Conservation (phyloP, 495 filamentous ascomycete genomes). For the Aspergillus bridgeri region DNA sequence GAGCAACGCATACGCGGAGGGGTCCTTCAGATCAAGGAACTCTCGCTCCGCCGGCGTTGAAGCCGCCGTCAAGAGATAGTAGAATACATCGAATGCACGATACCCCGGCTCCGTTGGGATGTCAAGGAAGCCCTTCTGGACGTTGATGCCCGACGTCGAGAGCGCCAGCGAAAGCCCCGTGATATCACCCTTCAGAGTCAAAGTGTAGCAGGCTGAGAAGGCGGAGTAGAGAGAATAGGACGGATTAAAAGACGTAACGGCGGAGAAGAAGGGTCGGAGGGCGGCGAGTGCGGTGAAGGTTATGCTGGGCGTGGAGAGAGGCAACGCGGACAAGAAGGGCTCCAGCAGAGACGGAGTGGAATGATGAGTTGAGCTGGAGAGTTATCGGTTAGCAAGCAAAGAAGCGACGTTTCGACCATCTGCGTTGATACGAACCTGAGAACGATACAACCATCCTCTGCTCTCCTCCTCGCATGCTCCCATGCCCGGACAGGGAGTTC, state of each 20-base stretch:
- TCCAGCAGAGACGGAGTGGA: conserved; percentile 81
- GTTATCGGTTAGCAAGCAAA: conserved; percentile 18
- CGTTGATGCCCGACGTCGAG: conserved; percentile 86
- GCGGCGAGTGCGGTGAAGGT: conserved; percentile 74
- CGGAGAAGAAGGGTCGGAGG: conserved; percentile 79
- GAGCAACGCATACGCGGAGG: conserved; percentile 73
- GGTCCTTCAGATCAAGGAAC: conserved; percentile 79
- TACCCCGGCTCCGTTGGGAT: conserved; percentile 77
- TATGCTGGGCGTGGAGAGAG: conserved; percentile 67
- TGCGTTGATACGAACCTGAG: conserved; percentile 59
- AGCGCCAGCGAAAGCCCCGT: conserved; percentile 71
- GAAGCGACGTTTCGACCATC: not conserved
- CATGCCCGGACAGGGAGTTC: conserved; percentile 80
- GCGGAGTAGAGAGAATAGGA: conserved; percentile 78
- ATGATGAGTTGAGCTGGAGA: conserved; percentile 74
- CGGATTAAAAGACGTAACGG: conserved; percentile 85
- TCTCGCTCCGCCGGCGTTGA: conserved; percentile 90
- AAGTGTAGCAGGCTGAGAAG: conserved; percentile 73
- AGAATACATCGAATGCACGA: conserved; percentile 97
- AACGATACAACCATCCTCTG: conserved; percentile 92
- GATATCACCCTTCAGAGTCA: conserved; percentile 76
- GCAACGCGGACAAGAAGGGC: conserved; percentile 77
- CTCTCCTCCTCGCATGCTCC: conserved; percentile 93
- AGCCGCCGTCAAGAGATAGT: conserved; percentile 86
- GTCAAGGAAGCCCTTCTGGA: conserved; percentile 72